phyloP scores from a whole-genome alignment of 1,284 basidiomycete species.

The Vanrija sp. region DNA sequence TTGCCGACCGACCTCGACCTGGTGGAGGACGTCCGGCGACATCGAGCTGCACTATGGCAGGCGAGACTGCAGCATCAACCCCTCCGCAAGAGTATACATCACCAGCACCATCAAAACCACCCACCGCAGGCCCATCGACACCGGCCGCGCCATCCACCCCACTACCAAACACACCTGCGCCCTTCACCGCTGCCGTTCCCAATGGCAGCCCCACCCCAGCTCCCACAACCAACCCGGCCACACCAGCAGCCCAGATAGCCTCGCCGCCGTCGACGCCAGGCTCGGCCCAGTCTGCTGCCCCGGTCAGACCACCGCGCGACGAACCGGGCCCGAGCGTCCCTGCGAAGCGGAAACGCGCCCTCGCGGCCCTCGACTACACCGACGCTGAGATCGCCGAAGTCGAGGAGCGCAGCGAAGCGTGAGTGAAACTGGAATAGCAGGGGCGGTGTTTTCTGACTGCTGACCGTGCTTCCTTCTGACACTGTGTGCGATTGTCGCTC shows the following conservation, averaged over 20 bases:
- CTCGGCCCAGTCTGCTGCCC: neutral
- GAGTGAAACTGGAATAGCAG: neutral
- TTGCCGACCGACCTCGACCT: neutral
- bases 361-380: constrained; percentile 6
- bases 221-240: neutral
- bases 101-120: neutral
- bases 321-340: neutral
- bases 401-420: constrained; percentile 10
- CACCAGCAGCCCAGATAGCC: neutral
- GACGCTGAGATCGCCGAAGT: constrained; percentile 8
- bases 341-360: constrained; percentile 12
- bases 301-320: neutral
- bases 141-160: neutral
- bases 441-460: neutral
- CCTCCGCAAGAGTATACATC: neutral
- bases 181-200: neutral
- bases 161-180: neutral
- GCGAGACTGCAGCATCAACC: neutral
- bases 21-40: neutral
- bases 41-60: neutral
- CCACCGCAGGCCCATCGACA: neutral
- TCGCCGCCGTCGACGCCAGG: neutral
- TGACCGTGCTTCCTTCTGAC: neutral
- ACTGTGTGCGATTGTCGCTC: neutral
- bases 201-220: neutral